A percentile compares a stretch with the other conserved stretches of the same genome.
Conservation (phyloP, 805 yeast species). For the Suhomyces tanzawaensis region DNA sequence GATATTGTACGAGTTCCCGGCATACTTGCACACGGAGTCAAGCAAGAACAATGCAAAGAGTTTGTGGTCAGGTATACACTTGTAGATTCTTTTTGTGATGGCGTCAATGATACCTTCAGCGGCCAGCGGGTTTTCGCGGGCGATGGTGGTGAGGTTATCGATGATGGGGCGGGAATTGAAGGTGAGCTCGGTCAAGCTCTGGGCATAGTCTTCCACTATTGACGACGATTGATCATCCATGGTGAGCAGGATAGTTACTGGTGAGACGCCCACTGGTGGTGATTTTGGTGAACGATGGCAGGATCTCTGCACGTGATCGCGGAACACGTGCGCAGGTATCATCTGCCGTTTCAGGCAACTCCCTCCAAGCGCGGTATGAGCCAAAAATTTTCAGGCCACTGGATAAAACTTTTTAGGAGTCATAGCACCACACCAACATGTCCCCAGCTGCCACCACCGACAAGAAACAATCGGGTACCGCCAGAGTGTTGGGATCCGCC, state of each 20-base stretch:
- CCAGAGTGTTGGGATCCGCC: constrained; percentile 96
- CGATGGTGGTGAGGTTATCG: constrained; percentile 76
- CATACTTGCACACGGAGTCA: constrained; percentile 88
- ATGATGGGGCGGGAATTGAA: constrained; percentile 90
- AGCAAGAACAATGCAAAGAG: constrained; percentile 78
- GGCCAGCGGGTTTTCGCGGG: constrained; percentile 75
- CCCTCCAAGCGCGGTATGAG: constrained; percentile 10
- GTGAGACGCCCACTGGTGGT: not conserved
- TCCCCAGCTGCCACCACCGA: constrained; percentile 46
- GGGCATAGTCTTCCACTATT: constrained; percentile 56
- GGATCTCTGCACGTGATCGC: not conserved
- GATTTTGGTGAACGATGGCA: not conserved
- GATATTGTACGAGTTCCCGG: constrained; percentile 86
- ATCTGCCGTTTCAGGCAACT: constrained; percentile 1
- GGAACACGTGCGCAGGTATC: not conserved
- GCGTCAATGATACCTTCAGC: constrained; percentile 79
- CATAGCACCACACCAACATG: constrained; percentile 17
- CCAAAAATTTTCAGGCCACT: constrained; percentile 8
- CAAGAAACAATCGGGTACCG: constrained; percentile 82
- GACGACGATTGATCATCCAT: constrained; percentile 5
- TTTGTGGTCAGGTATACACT: constrained; percentile 79
- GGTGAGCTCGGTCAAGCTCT: constrained; percentile 71
- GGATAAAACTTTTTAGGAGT: not conserved
- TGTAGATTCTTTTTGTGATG: constrained; percentile 69
- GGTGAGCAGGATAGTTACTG: not conserved